These are phyloP conservation scores for Suhomyces kunorum DNA, from an alignment of 1,139 yeast species.

Conservation along the genomic window DNA sequence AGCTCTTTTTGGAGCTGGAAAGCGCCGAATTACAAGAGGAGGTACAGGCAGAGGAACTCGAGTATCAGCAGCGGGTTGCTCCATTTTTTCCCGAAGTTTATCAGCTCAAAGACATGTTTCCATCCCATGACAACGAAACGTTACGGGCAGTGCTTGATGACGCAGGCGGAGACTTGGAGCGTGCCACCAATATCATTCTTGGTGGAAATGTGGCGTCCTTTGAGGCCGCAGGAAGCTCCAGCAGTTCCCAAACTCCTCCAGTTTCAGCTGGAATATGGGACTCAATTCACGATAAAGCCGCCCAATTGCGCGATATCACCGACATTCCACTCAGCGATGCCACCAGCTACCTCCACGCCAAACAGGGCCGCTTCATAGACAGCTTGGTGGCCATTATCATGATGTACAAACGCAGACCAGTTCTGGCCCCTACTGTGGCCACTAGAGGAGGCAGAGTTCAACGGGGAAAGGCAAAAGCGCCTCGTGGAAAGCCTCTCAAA, in stretches of 20 bases:
- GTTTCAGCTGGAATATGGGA: slow-evolving; percentile 13
- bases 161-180: slow-evolving; percentile 21
- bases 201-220: slow-evolving; percentile 12
- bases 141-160: slow-evolving; percentile 20
- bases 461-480: slow-evolving; percentile 15
- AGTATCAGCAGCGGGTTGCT: not conserved
- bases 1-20: slow-evolving; percentile 23
- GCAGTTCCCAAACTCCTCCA: not conserved
- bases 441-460: slow-evolving; percentile 28
- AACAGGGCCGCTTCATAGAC: slow-evolving; percentile 25
- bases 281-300: slow-evolving; percentile 10
- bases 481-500: not conserved
- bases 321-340: slow-evolving; percentile 13
- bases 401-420: slow-evolving; percentile 15
- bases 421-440: not conserved
- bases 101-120: slow-evolving; percentile 28
- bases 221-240: not conserved
- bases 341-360: slow-evolving; percentile 12
- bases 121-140: slow-evolving; percentile 18
- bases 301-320: slow-evolving; percentile 11
- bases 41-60: slow-evolving; percentile 8
- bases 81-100: slow-evolving; percentile 14
- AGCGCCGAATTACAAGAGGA: slow-evolving; percentile 14
- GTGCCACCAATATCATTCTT: slow-evolving; percentile 16
- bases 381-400: slow-evolving; percentile 34